Base-by-base conservation (phyloP, 202 grass and related monocot species). In the Miscanthus sacchariflorus region DNA sequence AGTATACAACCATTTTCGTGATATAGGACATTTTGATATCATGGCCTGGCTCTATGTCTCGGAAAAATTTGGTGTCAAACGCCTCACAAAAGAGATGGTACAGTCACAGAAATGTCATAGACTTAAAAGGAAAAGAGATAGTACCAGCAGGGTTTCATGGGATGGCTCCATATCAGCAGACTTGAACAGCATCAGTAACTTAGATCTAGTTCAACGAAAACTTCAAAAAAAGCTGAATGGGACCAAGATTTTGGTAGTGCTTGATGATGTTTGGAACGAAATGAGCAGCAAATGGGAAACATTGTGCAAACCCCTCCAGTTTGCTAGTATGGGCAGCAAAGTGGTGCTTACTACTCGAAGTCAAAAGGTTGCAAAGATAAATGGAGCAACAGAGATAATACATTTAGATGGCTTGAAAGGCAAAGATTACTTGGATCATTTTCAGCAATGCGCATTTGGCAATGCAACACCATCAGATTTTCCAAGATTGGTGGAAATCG, bases 201-300 rank as follows among this genome's bases (percentile, higher is more conserved):
- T 93, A 68, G 92, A 93, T 67, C 23, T 50, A 61, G 6, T 30
- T 80, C 89, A 93, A 19, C 13, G 14, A 21, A 86, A 45, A 68
- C 73, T 91, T 84, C 5, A 27, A 9, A 15, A 58, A 11, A 80
- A 52, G 12, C 14, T 91, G 30, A 80, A 71, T 21, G 84, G 80
- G 27, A 93, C 45, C 15, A 91, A 0, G 45, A 35, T 72, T 67
- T 76, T 93, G 12, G n/a, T 93, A 80, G 79, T 93, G 2, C 43
- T 93, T 48, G 92, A 93, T 72, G 92, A 93, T 86, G 59, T 93
- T 18, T 93, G 92, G 89, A 85, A 93, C 54, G 79, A 78, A 77
- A 18, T 70, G 14, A 84, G 24, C 2, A 89, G 50, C 50, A 52
- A 89, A 75, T 91, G 68, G 83, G 86, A 87, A 12, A 86, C 64